Conservation (phyloP, 805 yeast species). For the Nakazawaea wickerhamii region DNA sequence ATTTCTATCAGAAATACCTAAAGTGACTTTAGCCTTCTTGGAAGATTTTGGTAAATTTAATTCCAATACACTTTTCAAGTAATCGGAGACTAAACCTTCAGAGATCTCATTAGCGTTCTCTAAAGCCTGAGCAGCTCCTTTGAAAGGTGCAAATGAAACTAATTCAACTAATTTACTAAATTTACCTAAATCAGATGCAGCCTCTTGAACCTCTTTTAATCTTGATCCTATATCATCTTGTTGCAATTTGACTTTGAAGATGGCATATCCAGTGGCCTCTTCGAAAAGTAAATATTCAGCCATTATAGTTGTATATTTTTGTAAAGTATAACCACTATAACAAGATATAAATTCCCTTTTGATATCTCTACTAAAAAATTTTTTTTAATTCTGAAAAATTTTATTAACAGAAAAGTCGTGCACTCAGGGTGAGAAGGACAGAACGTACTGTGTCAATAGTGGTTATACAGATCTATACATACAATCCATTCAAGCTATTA, state of each 20-base stretch:
- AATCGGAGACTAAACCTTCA: slow-evolving; percentile 93
- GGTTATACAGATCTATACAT: slow-evolving; percentile 16
- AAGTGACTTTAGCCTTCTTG: slow-evolving; percentile 57
- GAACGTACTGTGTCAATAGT: slow-evolving; percentile 1
- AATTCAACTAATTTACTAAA: slow-evolving; percentile 91
- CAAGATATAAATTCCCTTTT: no score
- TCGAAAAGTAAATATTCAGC: slow-evolving; percentile 92
- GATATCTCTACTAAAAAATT: no score
- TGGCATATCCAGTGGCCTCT: slow-evolving; percentile 97
- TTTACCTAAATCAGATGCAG: slow-evolving; percentile 75
- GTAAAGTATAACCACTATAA: neutral
- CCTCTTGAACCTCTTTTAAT: slow-evolving; percentile 89
- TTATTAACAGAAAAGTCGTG: neutral
- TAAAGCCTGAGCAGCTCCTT: slow-evolving; percentile 98
- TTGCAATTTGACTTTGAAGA: slow-evolving; percentile 88
- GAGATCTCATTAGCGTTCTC: slow-evolving; percentile 97
- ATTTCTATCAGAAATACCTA: slow-evolving; percentile 92
- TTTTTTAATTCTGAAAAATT: slow-evolving; percentile 1
- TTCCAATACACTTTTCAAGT: slow-evolving; percentile 83
- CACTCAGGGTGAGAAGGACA: no score
- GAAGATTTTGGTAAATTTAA: slow-evolving; percentile 81
- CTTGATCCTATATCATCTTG: slow-evolving; percentile 93
- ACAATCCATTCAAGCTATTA: slow-evolving; percentile 8
- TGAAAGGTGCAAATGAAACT: slow-evolving; percentile 95
- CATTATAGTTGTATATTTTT: slow-evolving; percentile 28